Evolutionary conservation across 305 asterid species (phyloP).

Genomic region (Fraxinus nigra): DNA sequence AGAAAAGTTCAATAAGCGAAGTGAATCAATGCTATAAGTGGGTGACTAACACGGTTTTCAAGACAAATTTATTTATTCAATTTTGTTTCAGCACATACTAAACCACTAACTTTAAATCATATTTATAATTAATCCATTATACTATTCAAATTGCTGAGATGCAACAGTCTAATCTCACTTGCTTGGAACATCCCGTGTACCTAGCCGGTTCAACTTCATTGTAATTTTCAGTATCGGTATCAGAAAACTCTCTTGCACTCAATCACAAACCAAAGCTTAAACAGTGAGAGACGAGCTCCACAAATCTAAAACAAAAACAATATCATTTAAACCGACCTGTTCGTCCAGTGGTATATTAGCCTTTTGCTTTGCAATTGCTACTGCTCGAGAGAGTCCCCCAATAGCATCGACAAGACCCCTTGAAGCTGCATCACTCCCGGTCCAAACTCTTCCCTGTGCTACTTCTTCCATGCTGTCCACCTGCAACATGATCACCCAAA

Average conservation of each 20-base stretch:
- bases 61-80: background rate
- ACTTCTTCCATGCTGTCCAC: conserved; percentile 86
- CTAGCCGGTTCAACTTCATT: background rate
- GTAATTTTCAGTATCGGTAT: background rate
- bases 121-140: background rate
- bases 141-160: background rate
- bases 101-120: background rate
- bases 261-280: background rate
- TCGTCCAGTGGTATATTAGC: conserved; percentile 77
- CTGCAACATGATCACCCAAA: conserved; percentile 35
- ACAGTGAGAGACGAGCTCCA: background rate
- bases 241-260: background rate
- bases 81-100: background rate
- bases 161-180: background rate
- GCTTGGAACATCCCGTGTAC: background rate
- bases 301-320: conserved; percentile 13
- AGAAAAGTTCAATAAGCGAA: background rate
- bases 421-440: conserved; percentile 79
- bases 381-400: conserved; percentile 83
- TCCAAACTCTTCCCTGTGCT: conserved; percentile 98
- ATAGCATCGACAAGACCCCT: conserved; percentile 85
- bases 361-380: conserved; percentile 85
- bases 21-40: background rate
- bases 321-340: conserved; percentile 41
- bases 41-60: background rate